These are phyloP conservation scores for Anastatica hierochuntica DNA, from an alignment of 345 rosid genomes.

Conservation along the genomic window DNA sequence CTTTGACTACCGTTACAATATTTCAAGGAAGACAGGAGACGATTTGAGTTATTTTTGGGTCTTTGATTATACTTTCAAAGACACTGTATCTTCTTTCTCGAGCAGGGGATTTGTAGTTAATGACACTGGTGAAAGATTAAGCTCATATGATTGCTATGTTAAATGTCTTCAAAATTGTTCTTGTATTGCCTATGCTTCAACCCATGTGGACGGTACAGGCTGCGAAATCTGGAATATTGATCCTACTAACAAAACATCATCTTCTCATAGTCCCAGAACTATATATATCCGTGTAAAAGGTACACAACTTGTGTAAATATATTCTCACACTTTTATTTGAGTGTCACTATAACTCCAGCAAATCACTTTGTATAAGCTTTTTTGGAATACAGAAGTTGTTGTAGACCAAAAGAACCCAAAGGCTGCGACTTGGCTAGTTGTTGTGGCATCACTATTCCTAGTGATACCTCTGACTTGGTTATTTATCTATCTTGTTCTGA, in stretches of 20 bases:
- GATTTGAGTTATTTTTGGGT: not conserved
- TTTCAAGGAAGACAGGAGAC: not conserved
- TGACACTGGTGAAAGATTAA: conserved; percentile 15
- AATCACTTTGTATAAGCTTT: not conserved
- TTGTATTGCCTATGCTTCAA: conserved; percentile 38
- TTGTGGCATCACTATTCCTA: conserved; percentile 14
- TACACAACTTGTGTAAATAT: not conserved
- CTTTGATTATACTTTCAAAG: not conserved
- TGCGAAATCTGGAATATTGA: conserved; percentile 33
- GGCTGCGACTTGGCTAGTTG: conserved; percentile 19
- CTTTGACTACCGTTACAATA: not conserved
- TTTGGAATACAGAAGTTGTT: not conserved
- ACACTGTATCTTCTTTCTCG: not conserved
- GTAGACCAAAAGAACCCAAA: not conserved
- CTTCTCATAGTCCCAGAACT: conserved; percentile 6
- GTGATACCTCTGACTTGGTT: conserved; percentile 12
- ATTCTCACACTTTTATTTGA: too few relatives aligned
- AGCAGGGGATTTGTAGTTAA: conserved; percentile 7
- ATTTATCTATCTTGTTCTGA: conserved; percentile 6
- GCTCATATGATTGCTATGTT: conserved; percentile 16
- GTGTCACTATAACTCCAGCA: not conserved
- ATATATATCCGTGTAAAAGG: conserved; percentile 5
- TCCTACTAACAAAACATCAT: not conserved
- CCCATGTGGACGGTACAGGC: conserved; percentile 20
- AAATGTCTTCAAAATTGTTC: conserved; percentile 27